Conservation (phyloP, 371 early-diverging fungal species). For the Mortierella sp. region DNA sequence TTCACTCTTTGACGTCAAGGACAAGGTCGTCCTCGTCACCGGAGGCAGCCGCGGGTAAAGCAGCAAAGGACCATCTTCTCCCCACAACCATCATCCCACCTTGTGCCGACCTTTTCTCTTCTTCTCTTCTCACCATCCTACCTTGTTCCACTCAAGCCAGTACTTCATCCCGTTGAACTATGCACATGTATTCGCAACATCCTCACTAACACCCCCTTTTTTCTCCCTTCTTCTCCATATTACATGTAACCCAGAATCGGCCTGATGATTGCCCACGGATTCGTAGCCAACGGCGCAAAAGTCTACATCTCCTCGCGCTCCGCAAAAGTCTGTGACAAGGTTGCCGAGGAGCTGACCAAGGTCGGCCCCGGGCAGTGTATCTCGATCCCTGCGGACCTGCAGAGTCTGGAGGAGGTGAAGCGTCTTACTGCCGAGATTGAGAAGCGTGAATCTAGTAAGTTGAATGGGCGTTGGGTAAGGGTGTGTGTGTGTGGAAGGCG, state of each 20-base stretch:
- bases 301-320: constrained; percentile 82
- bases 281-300: constrained; percentile 77
- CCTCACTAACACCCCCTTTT: background rate
- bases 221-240: background rate
- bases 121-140: background rate
- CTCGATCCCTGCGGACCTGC: constrained; percentile 82
- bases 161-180: too few relatives aligned
- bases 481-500: background rate
- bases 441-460: constrained; percentile 62
- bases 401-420: constrained; percentile 68
- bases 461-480: background rate
- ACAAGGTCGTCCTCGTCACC: constrained; percentile 90
- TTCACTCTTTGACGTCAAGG: constrained; percentile 80
- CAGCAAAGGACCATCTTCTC: background rate
- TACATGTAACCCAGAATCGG: constrained; percentile 60
- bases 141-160: too few relatives aligned
- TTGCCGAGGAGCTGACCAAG: constrained; percentile 66
- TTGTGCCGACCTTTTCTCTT: background rate
- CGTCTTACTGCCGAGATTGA: constrained; percentile 68
- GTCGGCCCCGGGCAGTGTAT: constrained; percentile 79
- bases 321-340: constrained; percentile 69
- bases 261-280: constrained; percentile 78
- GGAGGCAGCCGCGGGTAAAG: constrained; percentile 83
- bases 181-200: too few relatives aligned
- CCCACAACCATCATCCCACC: background rate